phyloP scores from a whole-genome alignment of 768 basidiomycete genomes.

The Tulasnella sp. region DNA sequence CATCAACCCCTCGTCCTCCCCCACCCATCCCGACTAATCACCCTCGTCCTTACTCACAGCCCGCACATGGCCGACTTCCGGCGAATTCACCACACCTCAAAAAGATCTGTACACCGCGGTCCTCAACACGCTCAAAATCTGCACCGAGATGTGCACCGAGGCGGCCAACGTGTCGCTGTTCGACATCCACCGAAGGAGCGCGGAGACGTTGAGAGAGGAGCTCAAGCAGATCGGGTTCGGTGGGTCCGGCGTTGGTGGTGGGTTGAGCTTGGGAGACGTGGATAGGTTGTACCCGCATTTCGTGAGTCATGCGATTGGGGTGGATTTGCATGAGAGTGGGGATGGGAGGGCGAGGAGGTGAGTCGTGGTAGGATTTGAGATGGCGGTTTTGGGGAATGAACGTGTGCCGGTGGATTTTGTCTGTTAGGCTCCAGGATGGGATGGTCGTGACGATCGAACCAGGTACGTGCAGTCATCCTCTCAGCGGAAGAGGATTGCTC shows the following conservation, averaged over 20 bases:
- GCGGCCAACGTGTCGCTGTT: conserved; percentile 47
- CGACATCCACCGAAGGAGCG: conserved; percentile 66
- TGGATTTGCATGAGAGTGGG: conserved; percentile 82
- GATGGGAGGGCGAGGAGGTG: not conserved
- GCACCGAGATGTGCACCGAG: conserved; percentile 28
- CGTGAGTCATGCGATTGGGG: conserved; percentile 83
- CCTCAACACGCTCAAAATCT: conserved; percentile 28
- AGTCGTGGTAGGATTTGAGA: not conserved
- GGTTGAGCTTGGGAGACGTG: conserved; percentile 47
- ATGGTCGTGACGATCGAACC: conserved; percentile 94
- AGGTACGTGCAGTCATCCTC: conserved; percentile 31
- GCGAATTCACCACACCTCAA: conserved; percentile 68
- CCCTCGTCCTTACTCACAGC: conserved; percentile 33
- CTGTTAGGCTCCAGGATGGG: conserved; percentile 52
- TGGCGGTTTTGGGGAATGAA: not conserved
- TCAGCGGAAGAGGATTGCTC: too few species aligned
- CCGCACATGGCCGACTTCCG: conserved; percentile 79
- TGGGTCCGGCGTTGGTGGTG: conserved; percentile 28
- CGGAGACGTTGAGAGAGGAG: conserved; percentile 53
- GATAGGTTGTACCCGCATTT: conserved; percentile 87
- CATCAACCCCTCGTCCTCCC: not conserved
- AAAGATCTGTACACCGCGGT: conserved; percentile 63
- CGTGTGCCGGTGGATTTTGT: not conserved
- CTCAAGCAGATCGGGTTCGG: conserved; percentile 54
- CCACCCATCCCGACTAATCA: not conserved